A percentile compares a stretch with the other conserved stretches of the same genome.
Conservation (phyloP, 2,329 filamentous ascomycete species). For the Ceratocystis destructans region DNA sequence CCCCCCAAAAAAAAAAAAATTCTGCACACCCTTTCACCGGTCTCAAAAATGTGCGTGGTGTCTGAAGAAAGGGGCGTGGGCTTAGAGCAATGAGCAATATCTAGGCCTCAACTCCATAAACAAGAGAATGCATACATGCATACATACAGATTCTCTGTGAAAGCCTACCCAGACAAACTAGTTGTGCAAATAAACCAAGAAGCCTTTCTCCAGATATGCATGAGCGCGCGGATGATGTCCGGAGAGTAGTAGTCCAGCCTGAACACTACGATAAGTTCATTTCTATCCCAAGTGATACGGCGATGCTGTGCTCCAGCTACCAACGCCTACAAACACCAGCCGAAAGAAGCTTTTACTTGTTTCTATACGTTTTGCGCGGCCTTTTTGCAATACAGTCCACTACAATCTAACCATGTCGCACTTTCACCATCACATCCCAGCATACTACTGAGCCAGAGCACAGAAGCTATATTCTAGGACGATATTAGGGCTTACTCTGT, state of each 20-base stretch:
- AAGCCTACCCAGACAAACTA: no score
- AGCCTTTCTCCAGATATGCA: no score
- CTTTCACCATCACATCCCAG: neutral
- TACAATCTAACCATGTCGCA: neutral
- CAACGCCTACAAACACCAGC: neutral
- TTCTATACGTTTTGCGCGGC: neutral
- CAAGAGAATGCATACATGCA: no score
- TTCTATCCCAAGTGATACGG: neutral
- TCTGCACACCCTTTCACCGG: no score
- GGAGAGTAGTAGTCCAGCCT: neutral
- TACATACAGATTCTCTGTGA: no score
- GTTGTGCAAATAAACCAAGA: no score
- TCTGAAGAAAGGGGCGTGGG: no score
- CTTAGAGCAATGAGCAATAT: no score
- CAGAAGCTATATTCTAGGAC: neutral
- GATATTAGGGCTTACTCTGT: conserved; percentile 2
- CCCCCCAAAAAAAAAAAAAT: no score
- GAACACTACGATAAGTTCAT: neutral
- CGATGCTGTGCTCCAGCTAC: neutral
- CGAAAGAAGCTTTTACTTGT: neutral
- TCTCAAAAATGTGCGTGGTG: no score
- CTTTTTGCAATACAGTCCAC: neutral
- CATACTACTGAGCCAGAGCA: neutral
- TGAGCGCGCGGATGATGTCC: neutral
- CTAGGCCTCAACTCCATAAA: no score